Conservation (phyloP, 148 eudicot genomes). For the Spergularia marina region DNA sequence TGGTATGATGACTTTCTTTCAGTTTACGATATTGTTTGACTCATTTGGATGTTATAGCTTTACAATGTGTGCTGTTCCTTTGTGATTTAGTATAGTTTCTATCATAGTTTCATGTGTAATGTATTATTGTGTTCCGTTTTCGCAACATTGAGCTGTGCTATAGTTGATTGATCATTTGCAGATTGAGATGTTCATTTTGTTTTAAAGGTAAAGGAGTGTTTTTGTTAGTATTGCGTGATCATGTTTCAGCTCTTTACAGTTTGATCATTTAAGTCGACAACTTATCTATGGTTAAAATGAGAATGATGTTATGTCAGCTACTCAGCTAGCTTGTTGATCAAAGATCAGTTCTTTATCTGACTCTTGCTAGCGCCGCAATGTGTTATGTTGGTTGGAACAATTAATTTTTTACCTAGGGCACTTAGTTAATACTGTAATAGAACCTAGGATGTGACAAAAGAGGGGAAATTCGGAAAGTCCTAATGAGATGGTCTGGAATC, state of each 20-base stretch:
- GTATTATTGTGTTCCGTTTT: background rate
- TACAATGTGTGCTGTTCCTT: background rate
- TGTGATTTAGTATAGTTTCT: background rate
- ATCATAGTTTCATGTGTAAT: background rate
- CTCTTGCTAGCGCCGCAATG: too few relatives aligned
- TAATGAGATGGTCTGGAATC: too few relatives aligned
- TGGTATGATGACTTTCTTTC: constrained; percentile 43
- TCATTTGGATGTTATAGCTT: background rate
- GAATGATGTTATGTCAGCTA: too few relatives aligned
- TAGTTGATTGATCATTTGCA: background rate
- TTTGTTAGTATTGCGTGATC: background rate
- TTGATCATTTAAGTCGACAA: background rate
- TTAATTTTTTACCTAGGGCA: too few relatives aligned
- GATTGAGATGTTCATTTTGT: background rate
- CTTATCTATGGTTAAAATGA: too few relatives aligned
- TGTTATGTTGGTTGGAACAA: too few relatives aligned
- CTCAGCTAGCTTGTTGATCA: too few relatives aligned
- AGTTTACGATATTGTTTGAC: background rate
- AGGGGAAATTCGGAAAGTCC: too few relatives aligned
- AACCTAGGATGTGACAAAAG: too few relatives aligned
- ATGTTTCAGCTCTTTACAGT: background rate
- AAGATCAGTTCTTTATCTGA: too few relatives aligned
- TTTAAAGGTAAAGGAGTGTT: background rate
- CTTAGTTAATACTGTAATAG: too few relatives aligned
- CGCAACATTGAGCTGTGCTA: too few relatives aligned